phyloP scores from a whole-genome alignment of 2,329 filamentous ascomycete species.

The Fonsecaea multimorphosa region DNA sequence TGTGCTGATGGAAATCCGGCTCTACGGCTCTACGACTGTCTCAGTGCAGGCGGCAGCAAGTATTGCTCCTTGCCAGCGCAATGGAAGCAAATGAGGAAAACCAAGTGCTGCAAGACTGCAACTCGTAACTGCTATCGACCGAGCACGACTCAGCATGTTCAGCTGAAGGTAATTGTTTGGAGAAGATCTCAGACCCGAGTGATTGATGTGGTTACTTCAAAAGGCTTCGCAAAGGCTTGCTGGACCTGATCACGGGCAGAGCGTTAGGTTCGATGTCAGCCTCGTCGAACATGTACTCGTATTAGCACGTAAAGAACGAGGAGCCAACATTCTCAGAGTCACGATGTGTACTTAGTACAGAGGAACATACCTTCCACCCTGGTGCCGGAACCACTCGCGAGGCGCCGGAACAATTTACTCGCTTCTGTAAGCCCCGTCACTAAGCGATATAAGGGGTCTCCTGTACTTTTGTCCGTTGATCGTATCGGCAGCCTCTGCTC shows the following conservation, averaged over 20 bases:
- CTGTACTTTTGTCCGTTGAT: constrained; percentile 11
- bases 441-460: constrained; percentile 7
- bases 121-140: not conserved
- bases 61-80: not conserved
- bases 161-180: not conserved
- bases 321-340: not conserved
- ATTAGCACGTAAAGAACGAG: not conserved
- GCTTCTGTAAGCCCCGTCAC: not conserved
- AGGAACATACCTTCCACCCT: not conserved
- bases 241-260: not conserved
- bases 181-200: not conserved
- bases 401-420: not conserved
- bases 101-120: not conserved
- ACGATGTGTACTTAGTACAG: not conserved
- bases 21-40: not conserved
- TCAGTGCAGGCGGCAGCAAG: not conserved
- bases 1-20: not conserved
- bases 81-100: not conserved
- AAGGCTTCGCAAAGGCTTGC: not conserved
- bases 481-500: constrained; percentile 12
- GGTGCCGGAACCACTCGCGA: not conserved
- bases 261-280: not conserved
- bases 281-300: not conserved
- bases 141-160: not conserved
- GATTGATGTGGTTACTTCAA: not conserved